Base-by-base conservation (phyloP, 2,329 filamentous ascomycete species). In the Epichloe bromicola region DNA sequence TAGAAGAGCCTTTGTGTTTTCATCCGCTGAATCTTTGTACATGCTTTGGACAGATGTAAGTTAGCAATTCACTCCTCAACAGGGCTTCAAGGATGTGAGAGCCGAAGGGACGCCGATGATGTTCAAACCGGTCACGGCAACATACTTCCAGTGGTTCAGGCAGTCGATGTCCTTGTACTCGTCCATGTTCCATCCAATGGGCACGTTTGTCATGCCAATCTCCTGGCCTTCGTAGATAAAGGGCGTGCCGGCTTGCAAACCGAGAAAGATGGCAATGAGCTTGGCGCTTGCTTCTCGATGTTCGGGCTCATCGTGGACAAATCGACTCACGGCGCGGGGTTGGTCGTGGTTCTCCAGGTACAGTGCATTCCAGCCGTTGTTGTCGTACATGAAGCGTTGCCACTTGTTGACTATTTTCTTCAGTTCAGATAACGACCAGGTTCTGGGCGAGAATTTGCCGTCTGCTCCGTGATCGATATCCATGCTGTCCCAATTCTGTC, bases 221-320 rank as follows among this genome's bases (percentile, higher is more conserved):
- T 86, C 82, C 60, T 86, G 80, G 12, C 82, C 82, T 61, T 85
- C 82, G 60, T 83, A 85, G n/a, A 85, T 66, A 59, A 82, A 85
- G 0, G 80, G 70, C 0, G 82, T 84, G 15, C 82, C 82, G 2
- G 76, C 72, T 55, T 82, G 76, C 47, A 79, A 69, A 3, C 69
- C 71, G 52, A 80, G 69, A 54, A 82, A 72, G 8, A 76, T 69
- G 19, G 79, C 74, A 15, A 85, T 66, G 64, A 83, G 73, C 65
- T 84, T 84, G 10, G 75, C 76, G 17, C 76, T 74, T 6, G 67
- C 60, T 8, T 65, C 63, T 10, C 78, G 70, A 56, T 74, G 64
- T 57, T 73, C 65, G 3, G 74, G 72, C n/a, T 66, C 66, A 37
- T 78, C 74, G 43, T 70, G 66, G 5, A 70, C 70, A 53, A 75